Evolutionary conservation across 2,329 filamentous ascomycete genomes (phyloP), one percentile per base, ranked within the genome.

Genomic region (Aureobasidium sp.): DNA sequence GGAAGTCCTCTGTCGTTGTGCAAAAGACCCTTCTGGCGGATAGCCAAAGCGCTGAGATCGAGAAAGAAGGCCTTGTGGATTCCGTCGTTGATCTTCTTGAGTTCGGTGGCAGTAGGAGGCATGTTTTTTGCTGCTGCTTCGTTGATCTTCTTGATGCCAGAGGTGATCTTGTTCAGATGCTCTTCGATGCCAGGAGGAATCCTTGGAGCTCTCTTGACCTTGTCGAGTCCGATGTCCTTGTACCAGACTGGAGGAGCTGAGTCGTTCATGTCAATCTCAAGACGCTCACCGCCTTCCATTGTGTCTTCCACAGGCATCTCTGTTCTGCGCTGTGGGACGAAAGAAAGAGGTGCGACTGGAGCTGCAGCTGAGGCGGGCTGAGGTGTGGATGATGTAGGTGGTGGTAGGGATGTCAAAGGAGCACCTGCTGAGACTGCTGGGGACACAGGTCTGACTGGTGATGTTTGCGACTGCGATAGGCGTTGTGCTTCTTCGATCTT

Each of bases 31-130:
- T 70, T 67, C 45, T 71, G 72, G 1, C 71, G 69, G 1, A 79
- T 58, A 0, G 75, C 67, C 22, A 67, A 66, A 0, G 62, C 65
- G 17, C 70, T 68, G 12, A 79, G 73, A 0, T 65, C 49, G 0
- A 74, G 61, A 42, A 79, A 76, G 14, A 75, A 70, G 0, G 76
- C 69, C 27, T 73, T 71, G 64, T 79, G 77, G 0, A 80, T 65
- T 2, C 68, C 63, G 2, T 72, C 62, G 0, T 75, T 69, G 5
- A 79, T 71, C 7, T 71, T 64, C 6, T 73, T 67, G 55, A 75
- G 31, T 2, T 29, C 48, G 14, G 44, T 34, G 3, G 9, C 1
- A 34, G 31, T 39, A 25, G 9, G 44, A 20, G 8, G 4, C 12
- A 20, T 22, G 8, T 37, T 36, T 7, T 39, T 37, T 9, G 8